These are phyloP conservation scores for Globisporangium okanoganense DNA, from an alignment of 352 stramenopile species.

Conservation along the genomic window DNA sequence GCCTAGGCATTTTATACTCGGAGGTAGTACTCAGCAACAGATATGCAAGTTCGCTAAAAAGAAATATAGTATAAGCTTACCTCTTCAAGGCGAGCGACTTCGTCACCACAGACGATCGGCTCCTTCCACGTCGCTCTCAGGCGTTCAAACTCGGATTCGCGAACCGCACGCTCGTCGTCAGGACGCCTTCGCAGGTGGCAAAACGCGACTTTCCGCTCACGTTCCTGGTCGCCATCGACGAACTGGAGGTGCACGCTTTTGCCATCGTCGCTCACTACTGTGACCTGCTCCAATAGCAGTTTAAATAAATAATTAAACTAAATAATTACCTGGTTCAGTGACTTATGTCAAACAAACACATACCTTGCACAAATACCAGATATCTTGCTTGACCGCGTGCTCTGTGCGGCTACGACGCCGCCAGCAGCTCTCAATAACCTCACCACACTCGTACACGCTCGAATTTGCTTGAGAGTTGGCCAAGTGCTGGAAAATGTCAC, in stretches of 20 bases:
- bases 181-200: conserved; percentile 31
- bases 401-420: conserved; percentile 27
- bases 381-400: conserved; percentile 8
- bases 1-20: background rate
- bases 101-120: conserved; percentile 23
- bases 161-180: conserved; percentile 24
- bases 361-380: conserved; percentile 38
- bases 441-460: conserved; percentile 23
- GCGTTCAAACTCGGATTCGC: conserved; percentile 23
- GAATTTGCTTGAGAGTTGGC: background rate
- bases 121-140: conserved; percentile 33
- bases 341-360: background rate
- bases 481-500: conserved; percentile 28
- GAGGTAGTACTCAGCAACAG: background rate
- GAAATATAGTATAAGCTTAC: too few relatives aligned
- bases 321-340: background rate
- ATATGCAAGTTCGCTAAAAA: too few relatives aligned
- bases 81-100: conserved; percentile 39
- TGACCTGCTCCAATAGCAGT: conserved; percentile 15
- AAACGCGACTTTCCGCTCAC: conserved; percentile 34
- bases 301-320: too few relatives aligned
- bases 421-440: conserved; percentile 51
- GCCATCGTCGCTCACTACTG: conserved; percentile 18
- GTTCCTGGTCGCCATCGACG: conserved; percentile 41
- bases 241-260: conserved; percentile 37